Evolutionary conservation across 129 eudicot genomes (phyloP).

Genomic region (Flaveria sonorensis): DNA sequence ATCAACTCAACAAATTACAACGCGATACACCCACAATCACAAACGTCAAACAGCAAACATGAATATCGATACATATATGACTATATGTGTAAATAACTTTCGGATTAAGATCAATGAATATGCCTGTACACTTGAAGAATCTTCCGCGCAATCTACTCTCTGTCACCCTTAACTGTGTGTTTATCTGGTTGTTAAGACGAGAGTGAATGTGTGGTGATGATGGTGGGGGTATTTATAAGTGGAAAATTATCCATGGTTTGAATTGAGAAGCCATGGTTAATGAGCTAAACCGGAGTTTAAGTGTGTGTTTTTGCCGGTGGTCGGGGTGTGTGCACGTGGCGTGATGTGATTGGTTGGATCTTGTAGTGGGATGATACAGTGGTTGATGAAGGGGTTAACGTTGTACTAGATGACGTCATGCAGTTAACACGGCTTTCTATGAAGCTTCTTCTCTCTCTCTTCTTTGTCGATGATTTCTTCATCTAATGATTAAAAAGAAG

Average conservation of each 20-base stretch:
- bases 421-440: conserved; percentile 19
- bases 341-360: conserved; percentile 15
- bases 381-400: not conserved
- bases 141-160: conserved; percentile 20
- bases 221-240: conserved; percentile 16
- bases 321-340: conserved; percentile 18
- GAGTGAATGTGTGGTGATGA: conserved; percentile 1
- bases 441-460: too few species aligned
- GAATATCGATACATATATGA: too few species aligned
- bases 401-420: conserved; percentile 12
- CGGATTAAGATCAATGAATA: not conserved
- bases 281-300: conserved; percentile 10
- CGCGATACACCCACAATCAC: not conserved
- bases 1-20: not conserved
- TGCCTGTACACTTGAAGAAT: conserved; percentile 12
- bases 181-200: not conserved
- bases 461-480: too few species aligned
- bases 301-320: not conserved
- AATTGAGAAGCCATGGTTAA: conserved; percentile 8
- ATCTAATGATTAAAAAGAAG: too few species aligned
- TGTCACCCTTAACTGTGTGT: conserved; percentile 8
- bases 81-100: not conserved
- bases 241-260: conserved; percentile 10
- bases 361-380: not conserved
- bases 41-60: too few species aligned